These are phyloP conservation scores for Vaccinium corymbosum DNA, from an alignment of 148 eudicot species.

Conservation along the genomic window DNA sequence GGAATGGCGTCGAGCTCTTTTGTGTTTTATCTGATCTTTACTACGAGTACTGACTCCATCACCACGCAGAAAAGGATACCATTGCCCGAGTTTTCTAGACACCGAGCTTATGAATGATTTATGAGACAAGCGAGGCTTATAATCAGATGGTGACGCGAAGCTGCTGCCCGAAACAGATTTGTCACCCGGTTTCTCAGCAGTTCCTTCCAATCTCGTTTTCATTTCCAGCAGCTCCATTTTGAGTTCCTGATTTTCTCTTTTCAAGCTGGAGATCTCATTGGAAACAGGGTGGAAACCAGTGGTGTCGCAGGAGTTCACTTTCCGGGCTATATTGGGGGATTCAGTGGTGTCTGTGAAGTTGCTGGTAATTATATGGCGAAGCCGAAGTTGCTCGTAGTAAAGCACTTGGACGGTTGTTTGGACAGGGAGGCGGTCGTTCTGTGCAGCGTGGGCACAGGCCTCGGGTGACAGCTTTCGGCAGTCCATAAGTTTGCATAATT, in stretches of 20 bases:
- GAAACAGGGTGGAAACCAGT: conserved; percentile 19
- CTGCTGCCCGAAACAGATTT: conserved; percentile 21
- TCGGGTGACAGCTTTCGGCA: conserved; percentile 84
- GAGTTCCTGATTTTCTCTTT: conserved; percentile 68
- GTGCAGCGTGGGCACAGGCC: conserved; percentile 94
- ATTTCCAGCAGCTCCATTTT: conserved; percentile 71
- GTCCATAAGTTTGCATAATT: conserved; percentile 85
- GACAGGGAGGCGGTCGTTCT: conserved; percentile 82
- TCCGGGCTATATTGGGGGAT: conserved; percentile 29
- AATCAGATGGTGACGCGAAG: conserved; percentile 15
- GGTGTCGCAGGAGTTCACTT: conserved; percentile 2
- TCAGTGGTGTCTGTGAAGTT: neutral
- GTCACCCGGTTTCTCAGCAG: conserved; percentile 42
- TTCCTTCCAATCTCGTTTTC: conserved; percentile 56
- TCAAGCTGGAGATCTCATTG: conserved; percentile 42
- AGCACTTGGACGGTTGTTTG: conserved; percentile 87
- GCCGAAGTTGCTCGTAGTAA: conserved; percentile 85
- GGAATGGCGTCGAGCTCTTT: conserved; percentile 38
- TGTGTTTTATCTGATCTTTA: conserved; percentile 25
- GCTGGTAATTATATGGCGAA: conserved; percentile 48
- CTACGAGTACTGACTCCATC: conserved; percentile 28
- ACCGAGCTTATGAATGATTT: conserved; percentile 57
- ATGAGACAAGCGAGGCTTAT: conserved; percentile 52
- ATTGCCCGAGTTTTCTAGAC: conserved; percentile 54
- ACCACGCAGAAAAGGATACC: conserved; percentile 32